These are phyloP conservation scores for Dalbergia oliveri DNA, from an alignment of 306 rosid species.

Conservation along the genomic window DNA sequence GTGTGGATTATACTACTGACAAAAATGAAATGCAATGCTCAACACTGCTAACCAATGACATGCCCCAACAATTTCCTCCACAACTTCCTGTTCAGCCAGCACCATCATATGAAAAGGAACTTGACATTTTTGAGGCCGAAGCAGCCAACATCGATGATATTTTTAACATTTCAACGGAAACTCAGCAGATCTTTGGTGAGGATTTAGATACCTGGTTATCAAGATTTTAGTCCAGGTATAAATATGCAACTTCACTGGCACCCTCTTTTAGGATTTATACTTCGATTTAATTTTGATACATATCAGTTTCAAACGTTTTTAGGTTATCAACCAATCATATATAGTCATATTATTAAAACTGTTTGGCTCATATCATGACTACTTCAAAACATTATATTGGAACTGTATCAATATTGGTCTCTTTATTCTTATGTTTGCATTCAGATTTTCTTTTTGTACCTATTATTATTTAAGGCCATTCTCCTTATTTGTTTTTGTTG, in stretches of 20 bases:
- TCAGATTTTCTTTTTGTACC: not conserved
- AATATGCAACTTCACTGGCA: not conserved
- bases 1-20: not conserved
- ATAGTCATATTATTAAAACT: no score
- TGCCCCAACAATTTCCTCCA: not conserved
- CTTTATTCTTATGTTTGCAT: not conserved
- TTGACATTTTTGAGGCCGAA: not conserved
- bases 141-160: not conserved
- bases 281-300: no score
- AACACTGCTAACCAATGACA: not conserved
- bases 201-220: conserved; percentile 35
- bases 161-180: conserved; percentile 19
- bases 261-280: no score
- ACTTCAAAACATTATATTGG: no score
- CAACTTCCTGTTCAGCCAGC: not conserved
- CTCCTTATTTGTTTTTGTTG: not conserved
- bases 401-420: no score
- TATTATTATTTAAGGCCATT: not conserved
- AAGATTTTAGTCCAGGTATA: conserved; percentile 31
- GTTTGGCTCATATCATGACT: no score
- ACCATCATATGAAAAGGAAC: conserved; percentile 9
- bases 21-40: conserved; percentile 11
- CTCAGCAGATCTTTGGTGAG: conserved; percentile 27
- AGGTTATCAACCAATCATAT: no score
- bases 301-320: no score